These are phyloP conservation scores for Abortiporus biennis DNA, from an alignment of 1,284 basidiomycete species.

Conservation along the genomic window DNA sequence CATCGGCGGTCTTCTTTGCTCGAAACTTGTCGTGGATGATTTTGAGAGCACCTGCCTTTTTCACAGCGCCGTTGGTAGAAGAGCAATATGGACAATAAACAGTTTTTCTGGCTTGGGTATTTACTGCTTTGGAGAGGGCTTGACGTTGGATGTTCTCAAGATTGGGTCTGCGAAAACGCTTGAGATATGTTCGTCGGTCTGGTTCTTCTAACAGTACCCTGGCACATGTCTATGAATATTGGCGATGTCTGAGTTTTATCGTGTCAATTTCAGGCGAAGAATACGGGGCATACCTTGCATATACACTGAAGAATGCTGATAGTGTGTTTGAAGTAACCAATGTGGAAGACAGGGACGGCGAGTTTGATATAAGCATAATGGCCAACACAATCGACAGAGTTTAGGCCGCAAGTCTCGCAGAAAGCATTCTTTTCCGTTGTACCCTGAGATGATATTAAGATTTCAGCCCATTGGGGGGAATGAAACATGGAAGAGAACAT, in stretches of 20 bases:
- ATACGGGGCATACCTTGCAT: slow-evolving; percentile 71
- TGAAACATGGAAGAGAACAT: slow-evolving; percentile 20
- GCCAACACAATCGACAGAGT: slow-evolving; percentile 93
- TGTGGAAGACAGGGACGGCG: slow-evolving; percentile 94
- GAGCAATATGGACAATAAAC: slow-evolving; percentile 93
- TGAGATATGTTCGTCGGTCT: slow-evolving; percentile 81
- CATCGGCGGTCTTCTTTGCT: slow-evolving; percentile 89
- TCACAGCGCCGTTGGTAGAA: slow-evolving; percentile 92
- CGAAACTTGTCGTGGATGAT: slow-evolving; percentile 98
- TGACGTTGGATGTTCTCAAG: slow-evolving; percentile 94
- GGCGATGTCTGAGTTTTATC: slow-evolving; percentile 1
- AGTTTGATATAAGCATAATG: slow-evolving; percentile 98
- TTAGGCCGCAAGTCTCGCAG: slow-evolving; percentile 94
- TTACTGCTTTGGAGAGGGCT: slow-evolving; percentile 84
- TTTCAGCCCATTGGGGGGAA: slow-evolving; percentile 5
- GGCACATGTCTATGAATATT: slow-evolving; percentile 61
- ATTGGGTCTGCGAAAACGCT: slow-evolving; percentile 84
- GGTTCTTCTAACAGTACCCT: slow-evolving; percentile 89
- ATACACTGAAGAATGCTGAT: slow-evolving; percentile 93
- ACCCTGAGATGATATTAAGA: slow-evolving; percentile 51
- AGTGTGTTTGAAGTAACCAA: slow-evolving; percentile 96
- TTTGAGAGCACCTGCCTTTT: slow-evolving; percentile 92
- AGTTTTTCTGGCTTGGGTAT: slow-evolving; percentile 84
- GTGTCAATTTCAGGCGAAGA: background rate
- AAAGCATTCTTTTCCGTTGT: slow-evolving; percentile 91